Evolutionary conservation across 306 rosid genomes (phyloP).

Genomic region (Sechiopsis laciniata): DNA sequence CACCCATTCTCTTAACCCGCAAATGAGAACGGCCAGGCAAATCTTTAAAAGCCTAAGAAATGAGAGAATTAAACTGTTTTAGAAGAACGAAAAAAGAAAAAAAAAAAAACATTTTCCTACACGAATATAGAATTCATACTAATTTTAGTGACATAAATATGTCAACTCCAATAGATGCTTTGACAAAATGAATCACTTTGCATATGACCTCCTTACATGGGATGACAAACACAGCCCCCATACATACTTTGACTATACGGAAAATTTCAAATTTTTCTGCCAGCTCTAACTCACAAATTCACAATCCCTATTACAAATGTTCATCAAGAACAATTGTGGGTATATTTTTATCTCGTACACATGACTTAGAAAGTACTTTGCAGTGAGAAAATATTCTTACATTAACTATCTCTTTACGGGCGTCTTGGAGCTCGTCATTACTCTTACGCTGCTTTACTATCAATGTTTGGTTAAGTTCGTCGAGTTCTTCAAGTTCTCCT

Average conservation of each 20-base stretch:
- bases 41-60: conserved; percentile 60
- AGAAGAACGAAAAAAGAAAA: neutral
- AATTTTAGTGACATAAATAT: conserved; percentile 9
- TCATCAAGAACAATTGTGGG: neutral
- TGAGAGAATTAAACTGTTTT: conserved; percentile 16
- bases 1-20: conserved; percentile 93
- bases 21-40: conserved; percentile 38
- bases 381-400: conserved; percentile 42
- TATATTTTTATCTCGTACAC: neutral
- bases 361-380: neutral
- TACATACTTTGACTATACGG: neutral
- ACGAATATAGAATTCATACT: neutral
- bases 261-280: neutral
- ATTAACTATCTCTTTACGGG: conserved; percentile 69
- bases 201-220: neutral
- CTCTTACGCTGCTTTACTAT: conserved; percentile 76
- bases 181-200: conserved; percentile 15
- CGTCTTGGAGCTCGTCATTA: conserved; percentile 92
- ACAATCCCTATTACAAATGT: neutral
- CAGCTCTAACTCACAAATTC: neutral
- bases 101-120: neutral
- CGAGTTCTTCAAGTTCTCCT: conserved; percentile 55
- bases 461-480: conserved; percentile 63
- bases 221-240: neutral
- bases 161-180: neutral